These are phyloP conservation scores for Coemansia biformis DNA, from an alignment of 192 early-diverging fungal species.

Conservation along the genomic window DNA sequence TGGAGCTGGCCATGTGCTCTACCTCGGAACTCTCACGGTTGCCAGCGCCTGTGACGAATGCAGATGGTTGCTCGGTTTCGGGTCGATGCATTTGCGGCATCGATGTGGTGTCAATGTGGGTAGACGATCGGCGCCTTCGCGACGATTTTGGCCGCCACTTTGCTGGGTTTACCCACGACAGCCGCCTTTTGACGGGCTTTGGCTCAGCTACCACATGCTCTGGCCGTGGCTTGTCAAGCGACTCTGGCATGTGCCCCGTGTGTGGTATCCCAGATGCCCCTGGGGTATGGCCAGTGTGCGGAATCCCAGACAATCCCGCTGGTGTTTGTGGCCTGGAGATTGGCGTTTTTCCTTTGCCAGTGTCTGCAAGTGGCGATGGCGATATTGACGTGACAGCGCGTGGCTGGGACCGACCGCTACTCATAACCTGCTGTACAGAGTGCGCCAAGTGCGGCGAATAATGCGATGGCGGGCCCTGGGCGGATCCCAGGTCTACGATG, in stretches of 20 bases:
- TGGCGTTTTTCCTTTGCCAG: too few relatives aligned
- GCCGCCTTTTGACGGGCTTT: background rate
- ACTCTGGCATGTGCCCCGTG: too few relatives aligned
- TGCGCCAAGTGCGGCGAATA: background rate
- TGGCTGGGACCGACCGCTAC: too few relatives aligned
- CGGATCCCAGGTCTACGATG: background rate
- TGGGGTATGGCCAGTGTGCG: too few relatives aligned
- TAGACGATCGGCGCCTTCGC: background rate
- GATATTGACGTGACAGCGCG: too few relatives aligned
- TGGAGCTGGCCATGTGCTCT: background rate
- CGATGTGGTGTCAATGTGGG: background rate
- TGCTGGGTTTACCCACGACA: constrained; percentile 12
- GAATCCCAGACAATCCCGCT: background rate
- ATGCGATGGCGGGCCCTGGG: background rate
- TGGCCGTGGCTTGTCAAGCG: too few relatives aligned
- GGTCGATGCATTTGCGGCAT: too few relatives aligned
- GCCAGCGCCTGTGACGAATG: too few relatives aligned
- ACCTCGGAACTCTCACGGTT: too few relatives aligned
- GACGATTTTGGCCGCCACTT: constrained; percentile 5
- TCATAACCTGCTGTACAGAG: background rate
- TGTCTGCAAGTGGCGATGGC: too few relatives aligned
- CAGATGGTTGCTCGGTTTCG: background rate
- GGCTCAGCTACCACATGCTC: too few relatives aligned
- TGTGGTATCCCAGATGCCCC: too few relatives aligned
- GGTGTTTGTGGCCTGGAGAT: background rate